Conservation (phyloP, 257 asterid species). For the Cruciata laevipes region DNA sequence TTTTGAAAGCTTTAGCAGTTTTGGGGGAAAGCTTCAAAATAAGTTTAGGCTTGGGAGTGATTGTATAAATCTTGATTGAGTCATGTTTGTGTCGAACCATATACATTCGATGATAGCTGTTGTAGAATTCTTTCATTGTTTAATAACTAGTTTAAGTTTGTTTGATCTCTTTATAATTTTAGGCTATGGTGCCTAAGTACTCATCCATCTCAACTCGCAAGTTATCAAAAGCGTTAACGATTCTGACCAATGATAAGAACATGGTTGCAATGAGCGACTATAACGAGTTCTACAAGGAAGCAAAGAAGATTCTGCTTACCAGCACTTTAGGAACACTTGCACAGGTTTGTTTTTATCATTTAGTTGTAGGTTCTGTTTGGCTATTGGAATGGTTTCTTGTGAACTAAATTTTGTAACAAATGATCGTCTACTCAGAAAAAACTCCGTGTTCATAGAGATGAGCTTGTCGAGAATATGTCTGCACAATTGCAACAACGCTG, state of each 20-base stretch:
- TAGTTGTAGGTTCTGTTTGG: not conserved
- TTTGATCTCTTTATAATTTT: constrained; percentile 17
- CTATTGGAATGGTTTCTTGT: not conserved
- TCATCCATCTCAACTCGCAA: constrained; percentile 75
- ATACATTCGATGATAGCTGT: no score
- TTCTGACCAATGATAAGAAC: constrained; percentile 57
- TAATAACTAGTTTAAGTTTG: not conserved
- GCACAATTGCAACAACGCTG: constrained; percentile 32
- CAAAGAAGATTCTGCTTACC: constrained; percentile 42
- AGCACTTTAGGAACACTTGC: constrained; percentile 71
- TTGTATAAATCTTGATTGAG: not conserved
- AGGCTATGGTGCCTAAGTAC: constrained; percentile 84
- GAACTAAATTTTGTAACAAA: not conserved
- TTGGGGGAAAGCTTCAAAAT: no score
- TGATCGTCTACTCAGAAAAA: constrained; percentile 47
- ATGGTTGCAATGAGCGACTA: constrained; percentile 78
- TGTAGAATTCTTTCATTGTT: not conserved
- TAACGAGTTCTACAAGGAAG: constrained; percentile 55
- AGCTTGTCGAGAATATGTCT: constrained; percentile 37
- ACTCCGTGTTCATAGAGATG: constrained; percentile 53
- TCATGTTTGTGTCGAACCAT: not conserved
- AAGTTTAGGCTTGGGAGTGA: no score
- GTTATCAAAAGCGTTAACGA: constrained; percentile 71
- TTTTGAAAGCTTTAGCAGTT: not conserved
- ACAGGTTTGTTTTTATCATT: constrained; percentile 40